These are phyloP conservation scores for Scutellaria barbata DNA, from an alignment of 257 asterid genomes.

Conservation along the genomic window DNA sequence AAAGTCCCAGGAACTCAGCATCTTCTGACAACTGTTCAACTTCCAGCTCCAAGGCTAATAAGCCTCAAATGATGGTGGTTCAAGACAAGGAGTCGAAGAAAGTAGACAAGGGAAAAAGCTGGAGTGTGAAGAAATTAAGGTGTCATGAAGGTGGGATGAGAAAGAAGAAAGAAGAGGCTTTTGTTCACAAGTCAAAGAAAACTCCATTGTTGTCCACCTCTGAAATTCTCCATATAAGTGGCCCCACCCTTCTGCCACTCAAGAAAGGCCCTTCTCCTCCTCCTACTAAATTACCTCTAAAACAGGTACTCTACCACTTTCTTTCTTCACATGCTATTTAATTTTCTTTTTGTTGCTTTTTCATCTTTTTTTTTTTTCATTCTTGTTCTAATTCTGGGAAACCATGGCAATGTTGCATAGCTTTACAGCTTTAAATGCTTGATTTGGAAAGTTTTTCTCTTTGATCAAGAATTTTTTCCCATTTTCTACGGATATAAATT, in stretches of 20 bases:
- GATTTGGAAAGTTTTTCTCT: slow-evolving; percentile 6
- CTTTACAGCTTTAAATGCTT: slow-evolving; percentile 3
- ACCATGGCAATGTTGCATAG: background rate
- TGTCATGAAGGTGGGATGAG: slow-evolving; percentile 35
- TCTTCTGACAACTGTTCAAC: slow-evolving; percentile 17
- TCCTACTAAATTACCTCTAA: slow-evolving; percentile 58
- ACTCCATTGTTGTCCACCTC: slow-evolving; percentile 47
- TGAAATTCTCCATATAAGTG: slow-evolving; percentile 51
- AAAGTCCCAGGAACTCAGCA: slow-evolving; percentile 40
- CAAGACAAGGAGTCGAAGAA: slow-evolving; percentile 25
- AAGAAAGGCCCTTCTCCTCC: slow-evolving; percentile 68
- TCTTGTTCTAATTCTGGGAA: background rate
- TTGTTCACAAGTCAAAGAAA: slow-evolving; percentile 54
- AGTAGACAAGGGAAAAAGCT: slow-evolving; percentile 23
- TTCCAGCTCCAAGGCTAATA: slow-evolving; percentile 8
- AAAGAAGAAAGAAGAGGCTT: slow-evolving; percentile 61
- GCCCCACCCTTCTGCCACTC: slow-evolving; percentile 62
- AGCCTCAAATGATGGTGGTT: slow-evolving; percentile 27
- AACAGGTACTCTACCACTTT: slow-evolving; percentile 53
- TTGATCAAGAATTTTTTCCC: background rate
- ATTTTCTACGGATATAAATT: background rate
- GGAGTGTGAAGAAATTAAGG: slow-evolving; percentile 1
- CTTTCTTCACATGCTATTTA: background rate
- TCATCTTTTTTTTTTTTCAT: background rate
- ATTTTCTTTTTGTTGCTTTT: background rate